Conservation (phyloP, 2,329 filamentous ascomycete genomes). For the Lasiodiplodia gonubiensis region DNA sequence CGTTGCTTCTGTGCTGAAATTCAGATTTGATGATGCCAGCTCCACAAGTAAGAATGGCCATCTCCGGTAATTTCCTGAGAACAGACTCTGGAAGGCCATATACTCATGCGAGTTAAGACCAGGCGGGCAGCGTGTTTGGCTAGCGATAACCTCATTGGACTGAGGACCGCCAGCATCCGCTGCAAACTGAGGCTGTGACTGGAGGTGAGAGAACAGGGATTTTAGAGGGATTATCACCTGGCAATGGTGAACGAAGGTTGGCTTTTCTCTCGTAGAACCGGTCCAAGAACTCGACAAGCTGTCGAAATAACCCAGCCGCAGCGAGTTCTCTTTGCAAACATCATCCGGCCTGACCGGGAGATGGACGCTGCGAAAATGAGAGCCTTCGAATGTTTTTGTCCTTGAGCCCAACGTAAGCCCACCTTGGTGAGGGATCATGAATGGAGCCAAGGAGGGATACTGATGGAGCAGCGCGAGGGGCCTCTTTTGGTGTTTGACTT, state of each 20-base stretch:
- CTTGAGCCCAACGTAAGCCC: constrained; percentile 52
- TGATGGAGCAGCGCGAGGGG: constrained; percentile 41
- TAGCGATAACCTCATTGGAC: constrained; percentile 62
- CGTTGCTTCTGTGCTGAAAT: constrained; percentile 63
- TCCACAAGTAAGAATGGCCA: constrained; percentile 59
- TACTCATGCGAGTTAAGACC: constrained; percentile 60
- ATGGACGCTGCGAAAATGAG: constrained; percentile 54
- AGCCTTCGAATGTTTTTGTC: constrained; percentile 54
- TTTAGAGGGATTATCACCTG: constrained; percentile 45
- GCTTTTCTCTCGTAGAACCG: constrained; percentile 33
- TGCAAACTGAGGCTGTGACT: constrained; percentile 38
- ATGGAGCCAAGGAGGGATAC: constrained; percentile 43
- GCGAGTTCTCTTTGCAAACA: constrained; percentile 55
- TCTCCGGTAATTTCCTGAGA: constrained; percentile 54
- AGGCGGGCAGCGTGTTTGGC: constrained; percentile 55
- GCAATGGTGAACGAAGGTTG: constrained; percentile 56
- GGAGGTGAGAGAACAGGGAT: constrained; percentile 45
- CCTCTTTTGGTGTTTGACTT: too few relatives aligned
- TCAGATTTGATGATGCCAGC: constrained; percentile 60
- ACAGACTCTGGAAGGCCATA: constrained; percentile 56
- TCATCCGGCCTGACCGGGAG: constrained; percentile 51
- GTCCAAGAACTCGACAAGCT: constrained; percentile 47
- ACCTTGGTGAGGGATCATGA: constrained; percentile 26
- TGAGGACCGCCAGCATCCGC: constrained; percentile 49
- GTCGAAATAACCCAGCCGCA: constrained; percentile 59